These are phyloP conservation scores for Hanseniaspora singularis DNA, from an alignment of 805 yeast genomes.

Conservation along the genomic window DNA sequence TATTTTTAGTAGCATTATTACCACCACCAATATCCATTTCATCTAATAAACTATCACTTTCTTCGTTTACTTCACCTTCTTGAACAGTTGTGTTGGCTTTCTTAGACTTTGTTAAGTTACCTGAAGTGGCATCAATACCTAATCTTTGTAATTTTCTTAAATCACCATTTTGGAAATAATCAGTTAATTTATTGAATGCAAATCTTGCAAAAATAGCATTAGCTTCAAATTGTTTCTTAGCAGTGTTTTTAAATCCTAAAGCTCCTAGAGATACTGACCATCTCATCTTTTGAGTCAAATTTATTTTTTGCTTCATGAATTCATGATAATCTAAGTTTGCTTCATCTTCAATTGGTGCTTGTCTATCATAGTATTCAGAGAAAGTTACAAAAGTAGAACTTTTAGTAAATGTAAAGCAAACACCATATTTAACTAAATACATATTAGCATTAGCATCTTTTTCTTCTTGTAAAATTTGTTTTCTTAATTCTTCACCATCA, in stretches of 20 bases:
- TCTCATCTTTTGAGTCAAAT: conserved; percentile 2
- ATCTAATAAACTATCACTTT: conserved; percentile 24
- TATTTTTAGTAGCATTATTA: conserved; percentile 34
- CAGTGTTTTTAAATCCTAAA: conserved; percentile 12
- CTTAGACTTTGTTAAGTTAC: conserved; percentile 5
- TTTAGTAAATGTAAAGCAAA: conserved; percentile 1
- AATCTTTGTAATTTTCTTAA: conserved; percentile 1
- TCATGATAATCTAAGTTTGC: conserved; percentile 6
- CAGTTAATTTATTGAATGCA: conserved; percentile 6
- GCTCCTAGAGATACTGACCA: conserved; percentile 9
- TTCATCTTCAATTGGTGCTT: neutral
- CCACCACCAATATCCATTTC: conserved; percentile 55
- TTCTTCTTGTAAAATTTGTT: conserved; percentile 8
- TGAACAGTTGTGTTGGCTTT: conserved; percentile 18
- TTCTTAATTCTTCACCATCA: conserved; percentile 13
- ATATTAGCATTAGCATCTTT: conserved; percentile 6
- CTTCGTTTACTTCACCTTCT: neutral
- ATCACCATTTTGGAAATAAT: conserved; percentile 12
- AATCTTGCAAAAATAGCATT: conserved; percentile 6
- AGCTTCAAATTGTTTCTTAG: conserved; percentile 11
- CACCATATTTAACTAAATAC: conserved; percentile 8
- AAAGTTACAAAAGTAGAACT: conserved; percentile 3
- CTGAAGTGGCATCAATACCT: neutral
- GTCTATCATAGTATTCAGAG: conserved; percentile 6
- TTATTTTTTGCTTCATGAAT: conserved; percentile 7